Percentiles rank a stretch among this genome's conserved stretches.
Evolutionary conservation across 257 asterid species (phyloP).

Genomic region (Lycium barbarum): DNA sequence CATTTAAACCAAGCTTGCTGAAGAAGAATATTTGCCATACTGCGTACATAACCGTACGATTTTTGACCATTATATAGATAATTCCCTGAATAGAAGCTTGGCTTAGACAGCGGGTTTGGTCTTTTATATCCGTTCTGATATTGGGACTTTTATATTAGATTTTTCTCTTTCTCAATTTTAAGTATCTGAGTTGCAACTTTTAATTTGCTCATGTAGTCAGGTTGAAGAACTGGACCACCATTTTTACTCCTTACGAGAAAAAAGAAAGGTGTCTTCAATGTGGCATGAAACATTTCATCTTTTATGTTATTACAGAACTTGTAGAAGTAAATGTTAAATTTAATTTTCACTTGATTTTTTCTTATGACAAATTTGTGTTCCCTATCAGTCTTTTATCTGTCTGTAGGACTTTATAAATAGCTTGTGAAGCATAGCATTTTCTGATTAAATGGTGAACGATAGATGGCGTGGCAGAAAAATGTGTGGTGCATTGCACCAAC

Average conservation of each 20-base stretch:
- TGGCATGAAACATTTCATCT: constrained; percentile 12
- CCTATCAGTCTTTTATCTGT: not conserved
- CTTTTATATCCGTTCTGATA: not conserved
- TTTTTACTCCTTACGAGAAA: not conserved
- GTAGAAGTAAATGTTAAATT: not conserved
- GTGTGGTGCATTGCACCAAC: not conserved
- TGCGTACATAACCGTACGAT: not conserved
- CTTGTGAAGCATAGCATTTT: constrained; percentile 14
- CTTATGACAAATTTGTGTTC: not conserved
- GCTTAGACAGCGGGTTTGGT: not conserved
- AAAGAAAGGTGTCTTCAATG: constrained; percentile 16
- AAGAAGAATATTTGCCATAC: constrained; percentile 18
- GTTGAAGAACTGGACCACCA: not conserved
- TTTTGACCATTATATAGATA: not conserved
- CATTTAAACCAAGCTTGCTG: not conserved
- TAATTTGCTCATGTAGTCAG: not conserved
- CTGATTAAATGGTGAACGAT: not conserved
- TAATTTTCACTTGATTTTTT: not conserved
- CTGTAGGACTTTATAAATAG: not conserved
- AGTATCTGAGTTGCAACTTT: constrained; percentile 21
- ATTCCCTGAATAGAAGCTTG: constrained; percentile 13
- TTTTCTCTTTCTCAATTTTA: not conserved
- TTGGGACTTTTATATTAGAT: not conserved
- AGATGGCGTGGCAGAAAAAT: not conserved
- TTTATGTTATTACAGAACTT: not conserved